These are phyloP conservation scores for Leccinum aurantiacum DNA, from an alignment of 768 basidiomycete species.

Conservation along the genomic window DNA sequence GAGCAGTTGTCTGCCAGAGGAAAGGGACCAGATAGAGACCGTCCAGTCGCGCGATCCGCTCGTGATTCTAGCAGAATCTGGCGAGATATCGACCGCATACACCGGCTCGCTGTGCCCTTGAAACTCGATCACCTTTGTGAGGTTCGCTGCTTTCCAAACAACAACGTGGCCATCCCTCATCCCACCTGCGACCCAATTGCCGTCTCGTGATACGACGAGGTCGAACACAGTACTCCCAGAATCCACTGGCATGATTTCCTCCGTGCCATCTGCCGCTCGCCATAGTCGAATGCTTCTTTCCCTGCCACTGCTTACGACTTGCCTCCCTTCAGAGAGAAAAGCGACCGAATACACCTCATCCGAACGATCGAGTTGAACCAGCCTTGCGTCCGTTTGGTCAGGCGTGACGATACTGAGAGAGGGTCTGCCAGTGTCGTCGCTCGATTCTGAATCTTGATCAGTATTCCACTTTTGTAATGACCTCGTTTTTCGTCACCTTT, in stretches of 20 bases:
- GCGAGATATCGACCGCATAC: not conserved
- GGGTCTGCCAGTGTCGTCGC: not conserved
- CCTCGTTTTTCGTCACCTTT: not conserved
- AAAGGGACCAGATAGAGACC: not conserved
- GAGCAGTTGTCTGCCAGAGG: not conserved
- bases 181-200: not conserved
- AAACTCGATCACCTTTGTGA: not conserved
- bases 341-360: not conserved
- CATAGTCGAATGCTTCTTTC: not conserved
- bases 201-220: not conserved
- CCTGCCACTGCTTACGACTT: not conserved
- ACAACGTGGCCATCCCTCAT: not conserved
- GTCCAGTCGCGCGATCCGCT: not conserved
- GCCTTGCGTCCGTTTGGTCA: not conserved
- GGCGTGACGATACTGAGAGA: not conserved
- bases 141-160: not conserved
- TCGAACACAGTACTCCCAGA: not conserved
- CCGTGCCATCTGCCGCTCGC: not conserved
- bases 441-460: not conserved
- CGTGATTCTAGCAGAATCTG: not conserved
- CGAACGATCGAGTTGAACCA: not conserved
- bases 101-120: not conserved
- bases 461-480: not conserved
- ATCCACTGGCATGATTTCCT: not conserved
- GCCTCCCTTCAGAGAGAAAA: not conserved